Base-by-base conservation (phyloP, 208 protist genomes). In the Trichomonas tenax region DNA sequence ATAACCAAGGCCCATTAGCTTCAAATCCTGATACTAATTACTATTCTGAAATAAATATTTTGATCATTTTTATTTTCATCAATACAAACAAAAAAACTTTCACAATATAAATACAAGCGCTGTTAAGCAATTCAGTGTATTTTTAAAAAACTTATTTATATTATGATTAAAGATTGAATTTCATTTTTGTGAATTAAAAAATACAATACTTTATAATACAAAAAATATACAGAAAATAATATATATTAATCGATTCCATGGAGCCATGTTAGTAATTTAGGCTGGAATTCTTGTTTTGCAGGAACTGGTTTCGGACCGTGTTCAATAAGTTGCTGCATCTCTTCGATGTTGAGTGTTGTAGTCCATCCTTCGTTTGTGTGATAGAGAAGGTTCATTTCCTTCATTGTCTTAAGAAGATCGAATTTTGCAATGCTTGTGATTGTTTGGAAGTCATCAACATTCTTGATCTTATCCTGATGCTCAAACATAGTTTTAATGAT, bases 401-500 rank as follows among this genome's bases (percentile, higher is more conserved):
- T 84, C 34, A 84, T 34, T 14, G 34, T 40, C 41, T 84, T 40
- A 84, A 84, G 26, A 11, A 84, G 26, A 41, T 84, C 81, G 15
- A 41, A 10, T 84, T 84, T 84, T 41, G 81, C 81, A 40, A 84
- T 84, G 17, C 34, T 41, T 84, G 81, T 84, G 2, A 34, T 41
- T 31, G 58, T n/a, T 26, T 72, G 58, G 26, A 72, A 72, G 26
- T 72, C 58, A 72, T 72, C 58, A 72, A 72, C 58, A 72, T 72
- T 72, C 21, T n/a, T 72, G 11, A 72, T 72, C 26, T 72, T 72
- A 72, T 72, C 58, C 26, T 72, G 11, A 72, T 72, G 26, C 26
- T 72, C 58, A 72, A 72, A 72, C 58, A 98, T 96, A 36, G 97
- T 97, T 26, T 98, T 95, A 23, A 99, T 97, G 8, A 99, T 97